A percentile compares a stretch with the other conserved stretches of the same genome.
Conservation (phyloP, 2,329 filamentous ascomycete species). For the Dryadomyces quercus-mongolicae region DNA sequence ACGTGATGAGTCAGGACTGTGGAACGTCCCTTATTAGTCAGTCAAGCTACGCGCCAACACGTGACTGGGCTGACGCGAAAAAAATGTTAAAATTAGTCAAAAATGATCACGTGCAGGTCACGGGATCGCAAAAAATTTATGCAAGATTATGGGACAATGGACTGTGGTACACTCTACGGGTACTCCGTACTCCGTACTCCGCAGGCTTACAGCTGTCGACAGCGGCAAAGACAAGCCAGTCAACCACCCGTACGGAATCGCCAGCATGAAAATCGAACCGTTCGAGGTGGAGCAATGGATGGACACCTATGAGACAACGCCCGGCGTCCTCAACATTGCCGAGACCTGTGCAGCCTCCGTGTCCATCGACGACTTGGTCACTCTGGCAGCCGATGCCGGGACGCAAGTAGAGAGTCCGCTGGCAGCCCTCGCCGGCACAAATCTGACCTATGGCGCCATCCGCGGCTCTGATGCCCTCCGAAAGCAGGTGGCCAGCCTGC, state of each 20-base stretch:
- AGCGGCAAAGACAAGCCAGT: no score
- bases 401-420: conserved; percentile 20
- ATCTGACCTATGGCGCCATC: conserved; percentile 62
- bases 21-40: no score
- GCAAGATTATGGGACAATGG: no score
- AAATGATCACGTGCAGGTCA: no score
- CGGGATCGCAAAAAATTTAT: no score
- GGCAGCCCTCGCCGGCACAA: conserved; percentile 34
- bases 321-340: conserved; percentile 55
- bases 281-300: conserved; percentile 67
- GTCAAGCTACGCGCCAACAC: no score
- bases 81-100: no score
- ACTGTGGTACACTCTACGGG: no score
- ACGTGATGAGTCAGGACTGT: no score
- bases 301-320: conserved; percentile 45
- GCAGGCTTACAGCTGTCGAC: background rate
- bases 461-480: conserved; percentile 55
- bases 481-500: conserved; percentile 47
- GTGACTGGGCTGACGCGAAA: no score
- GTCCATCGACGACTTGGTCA: conserved; percentile 54
- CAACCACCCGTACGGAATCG: background rate
- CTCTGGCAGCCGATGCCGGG: conserved; percentile 43
- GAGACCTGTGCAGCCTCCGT: conserved; percentile 70
- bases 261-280: conserved; percentile 33
- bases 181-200: no score